phyloP scores from a whole-genome alignment of 2,329 filamentous ascomycete genomes.

The Arthrinium puccinioides region DNA sequence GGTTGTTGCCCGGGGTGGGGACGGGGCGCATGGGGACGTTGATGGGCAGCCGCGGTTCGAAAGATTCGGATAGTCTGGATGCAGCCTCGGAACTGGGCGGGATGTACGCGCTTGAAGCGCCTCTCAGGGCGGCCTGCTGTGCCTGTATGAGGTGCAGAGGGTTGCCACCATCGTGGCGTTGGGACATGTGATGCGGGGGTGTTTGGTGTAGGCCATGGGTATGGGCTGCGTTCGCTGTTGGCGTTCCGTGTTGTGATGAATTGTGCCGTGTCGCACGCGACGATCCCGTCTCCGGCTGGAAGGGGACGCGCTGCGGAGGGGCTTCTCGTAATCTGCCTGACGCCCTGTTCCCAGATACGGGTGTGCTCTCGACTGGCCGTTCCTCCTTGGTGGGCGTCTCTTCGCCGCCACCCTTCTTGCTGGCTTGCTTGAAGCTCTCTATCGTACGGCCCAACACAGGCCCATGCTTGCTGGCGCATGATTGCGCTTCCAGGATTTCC shows the following conservation, averaged over 20 bases:
- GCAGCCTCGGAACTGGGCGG: constrained; percentile 48
- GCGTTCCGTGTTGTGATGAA: constrained; percentile 32
- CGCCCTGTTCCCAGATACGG: constrained; percentile 46
- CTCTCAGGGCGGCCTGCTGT: constrained; percentile 22
- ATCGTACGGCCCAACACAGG: constrained; percentile 70
- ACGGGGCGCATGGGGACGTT: constrained; percentile 65
- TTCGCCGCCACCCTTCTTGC: constrained; percentile 48
- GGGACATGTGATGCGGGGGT: constrained; percentile 15
- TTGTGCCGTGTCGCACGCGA: constrained; percentile 56
- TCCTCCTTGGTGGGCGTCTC: constrained; percentile 54
- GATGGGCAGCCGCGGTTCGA: constrained; percentile 59
- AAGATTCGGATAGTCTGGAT: constrained; percentile 57
- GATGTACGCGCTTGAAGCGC: constrained; percentile 36
- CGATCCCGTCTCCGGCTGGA: constrained; percentile 70
- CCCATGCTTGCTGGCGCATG: constrained; percentile 77
- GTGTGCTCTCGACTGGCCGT: constrained; percentile 44
- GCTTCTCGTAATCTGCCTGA: constrained; percentile 68
- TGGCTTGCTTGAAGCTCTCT: constrained; percentile 60
- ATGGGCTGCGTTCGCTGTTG: constrained; percentile 16
- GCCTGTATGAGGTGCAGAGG: constrained; percentile 22
- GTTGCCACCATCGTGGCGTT: constrained; percentile 20
- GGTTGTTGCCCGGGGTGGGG: constrained; percentile 67
- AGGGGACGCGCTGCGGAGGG: constrained; percentile 77
- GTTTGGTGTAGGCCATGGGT: constrained; percentile 15
- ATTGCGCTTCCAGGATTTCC: constrained; percentile 71